Evolutionary conservation across 1,284 basidiomycete genomes (phyloP), one percentile per base, ranked within the genome.

Genomic region (Cryptococcus wingfieldii): DNA sequence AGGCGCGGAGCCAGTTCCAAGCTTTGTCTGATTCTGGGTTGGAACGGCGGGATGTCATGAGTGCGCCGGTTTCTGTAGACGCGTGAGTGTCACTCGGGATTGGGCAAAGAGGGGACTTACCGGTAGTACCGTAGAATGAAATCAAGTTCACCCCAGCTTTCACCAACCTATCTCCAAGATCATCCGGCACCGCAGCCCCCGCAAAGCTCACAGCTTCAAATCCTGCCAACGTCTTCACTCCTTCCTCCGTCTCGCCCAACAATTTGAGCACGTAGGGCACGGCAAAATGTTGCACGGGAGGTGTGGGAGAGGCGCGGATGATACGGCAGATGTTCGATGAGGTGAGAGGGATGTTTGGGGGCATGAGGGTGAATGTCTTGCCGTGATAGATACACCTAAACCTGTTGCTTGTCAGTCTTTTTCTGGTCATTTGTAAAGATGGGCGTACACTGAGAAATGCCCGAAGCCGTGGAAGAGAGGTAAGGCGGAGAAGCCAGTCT

Each of bases 1-100:
- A 69, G 25, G 74, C 71, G 45, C 80, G 73, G 7, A 84, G 71
- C 77, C 81, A 85, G 63, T 83, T 83, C 84, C 85, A 86, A 19
- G 70, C 79, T 60, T 82, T 82, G 75, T 86, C 85, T 5, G 58
- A 70, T 1, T 64, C 68, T 34, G 31, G 31, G 51, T 59, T 71
- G 59, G 82, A 84, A 43, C 63, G 81, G 79, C 79, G 83, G 74
- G 56, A 85, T 68, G 56, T 80, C 70, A 67, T 77, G 71, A 69
- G 60, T 3, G 68, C 67, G 37, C 74, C 74, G 9, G 71, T 73
- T 53, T 72, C 70, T 64, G 28, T 4, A 14, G 46, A 18, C 28
- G 44, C 28, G 18, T 28, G 13, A 50, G 19, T 44, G 37, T 25
- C 10, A 16, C 12, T 38, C 14, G 3, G 3, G 38, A 7, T 18